phyloP scores from a whole-genome alignment of 139 green algal genomes.

The Micromonas pusilla region DNA sequence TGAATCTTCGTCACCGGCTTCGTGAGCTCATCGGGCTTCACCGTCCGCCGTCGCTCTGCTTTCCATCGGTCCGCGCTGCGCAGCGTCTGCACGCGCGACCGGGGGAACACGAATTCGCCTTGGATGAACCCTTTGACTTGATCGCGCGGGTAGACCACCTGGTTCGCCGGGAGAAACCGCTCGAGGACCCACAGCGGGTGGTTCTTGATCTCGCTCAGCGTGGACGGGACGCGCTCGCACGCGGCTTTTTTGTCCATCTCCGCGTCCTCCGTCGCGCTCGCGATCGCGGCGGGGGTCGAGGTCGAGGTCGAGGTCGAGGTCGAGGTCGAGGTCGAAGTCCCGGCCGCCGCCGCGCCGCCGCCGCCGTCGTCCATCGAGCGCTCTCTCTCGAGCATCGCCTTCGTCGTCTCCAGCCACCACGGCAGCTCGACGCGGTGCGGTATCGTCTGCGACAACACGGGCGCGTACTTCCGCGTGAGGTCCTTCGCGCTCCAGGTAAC shows the following conservation, averaged over 20 bases:
- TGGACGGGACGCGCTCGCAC: conserved; percentile 2
- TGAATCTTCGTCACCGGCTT: background rate
- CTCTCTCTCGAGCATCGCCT: background rate
- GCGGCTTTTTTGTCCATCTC: background rate
- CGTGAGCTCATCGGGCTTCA: background rate
- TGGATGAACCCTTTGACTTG: background rate
- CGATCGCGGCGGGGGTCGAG: background rate
- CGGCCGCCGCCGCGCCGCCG: too few relatives aligned
- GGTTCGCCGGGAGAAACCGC: background rate
- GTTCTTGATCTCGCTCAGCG: conserved; percentile 16
- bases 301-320: background rate
- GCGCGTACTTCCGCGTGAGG: conserved; percentile 9
- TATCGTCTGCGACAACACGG: background rate
- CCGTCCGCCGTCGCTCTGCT: background rate
- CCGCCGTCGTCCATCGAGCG: background rate
- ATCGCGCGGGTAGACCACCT: background rate
- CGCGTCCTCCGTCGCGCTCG: background rate
- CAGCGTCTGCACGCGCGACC: background rate
- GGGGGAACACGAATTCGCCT: conserved; percentile 8
- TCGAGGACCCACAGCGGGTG: conserved; percentile 14
- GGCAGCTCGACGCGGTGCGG: background rate
- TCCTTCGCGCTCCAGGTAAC: background rate
- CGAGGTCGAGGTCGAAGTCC: too few relatives aligned
- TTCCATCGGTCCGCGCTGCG: conserved; percentile 4
- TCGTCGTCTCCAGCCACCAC: background rate